Evolutionary conservation across 176 grass and related monocot genomes (phyloP), one percentile per base, ranked within the genome.

Genomic region (Aegilops bicornis): DNA sequence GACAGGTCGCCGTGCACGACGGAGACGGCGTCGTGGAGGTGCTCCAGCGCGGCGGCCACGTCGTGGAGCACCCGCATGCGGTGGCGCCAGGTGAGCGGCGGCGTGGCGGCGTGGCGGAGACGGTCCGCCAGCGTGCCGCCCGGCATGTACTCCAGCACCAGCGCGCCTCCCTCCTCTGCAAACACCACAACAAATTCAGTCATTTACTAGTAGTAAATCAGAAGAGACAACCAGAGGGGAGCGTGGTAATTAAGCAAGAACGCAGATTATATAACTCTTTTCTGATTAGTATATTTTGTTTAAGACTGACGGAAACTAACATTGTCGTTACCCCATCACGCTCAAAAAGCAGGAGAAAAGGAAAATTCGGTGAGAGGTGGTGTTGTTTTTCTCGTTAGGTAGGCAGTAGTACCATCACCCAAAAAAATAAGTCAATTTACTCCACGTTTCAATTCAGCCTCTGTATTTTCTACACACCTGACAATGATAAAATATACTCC

Each of bases 1-100:
- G 95, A 95, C 60, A 98, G 76, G 81, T 98, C 95, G 80, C 88
- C 91, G 86, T 98, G 95, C 59, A 95, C 95, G 71, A 98, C 70
- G 4, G 84, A 67, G 1, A 69, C 3, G 66, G 10, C n/a, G 43
- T 92, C 75, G 74, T 98, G 96, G 82, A 98, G 90, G 87, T 98
- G 88, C 80, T 95, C 91, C 15, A 98, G 72, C 2, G 93, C 96
- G 66, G 40, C 66, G 45, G 96, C 91, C 2, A 95, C 76, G 80
- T 98, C 93, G 78, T 92, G 89, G 36, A 95, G 43, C 78, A 92
- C 43, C 23, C 86, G 88, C 93, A 89, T 94, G 30, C 96, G 86
- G 9, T 81, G 83, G 20, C 61, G 3, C 96, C 96, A 98, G 8
- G 91, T 3, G n/a, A 98, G 68, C 8, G 84, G 73, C 3, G 68